Evolutionary conservation across 495 filamentous ascomycete genomes (phyloP).

Genomic region (Daldinia vernicosa): DNA sequence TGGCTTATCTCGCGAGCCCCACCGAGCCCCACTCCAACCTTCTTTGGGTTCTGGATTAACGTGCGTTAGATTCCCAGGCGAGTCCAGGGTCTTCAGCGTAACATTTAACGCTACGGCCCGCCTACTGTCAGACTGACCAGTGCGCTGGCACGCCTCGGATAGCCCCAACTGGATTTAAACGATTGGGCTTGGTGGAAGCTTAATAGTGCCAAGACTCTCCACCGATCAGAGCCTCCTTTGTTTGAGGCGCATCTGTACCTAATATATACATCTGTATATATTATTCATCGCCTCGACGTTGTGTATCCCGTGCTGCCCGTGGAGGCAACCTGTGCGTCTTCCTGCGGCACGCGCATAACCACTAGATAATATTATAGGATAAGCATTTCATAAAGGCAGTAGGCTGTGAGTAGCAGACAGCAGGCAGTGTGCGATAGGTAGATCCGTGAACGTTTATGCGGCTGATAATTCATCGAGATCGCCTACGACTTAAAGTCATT

Average conservation of each 20-base stretch:
- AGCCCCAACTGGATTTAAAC: background rate
- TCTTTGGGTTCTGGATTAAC: constrained; percentile 9
- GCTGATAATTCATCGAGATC: background rate
- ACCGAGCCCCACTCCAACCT: background rate
- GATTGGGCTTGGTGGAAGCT: background rate
- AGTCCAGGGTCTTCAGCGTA: constrained; percentile 3
- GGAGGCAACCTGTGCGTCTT: background rate
- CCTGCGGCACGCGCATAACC: background rate
- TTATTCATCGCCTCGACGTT: background rate
- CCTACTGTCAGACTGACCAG: constrained; percentile 9
- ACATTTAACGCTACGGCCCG: constrained; percentile 10
- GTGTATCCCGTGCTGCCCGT: background rate
- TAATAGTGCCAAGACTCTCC: background rate
- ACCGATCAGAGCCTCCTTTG: constrained; percentile 7
- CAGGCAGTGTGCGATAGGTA: background rate
- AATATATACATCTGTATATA: background rate
- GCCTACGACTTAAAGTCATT: background rate
- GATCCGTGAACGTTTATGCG: background rate
- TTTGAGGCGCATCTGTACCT: background rate
- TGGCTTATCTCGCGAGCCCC: background rate
- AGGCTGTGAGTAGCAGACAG: background rate
- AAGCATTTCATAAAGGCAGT: background rate
- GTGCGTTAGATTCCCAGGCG: background rate
- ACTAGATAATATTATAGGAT: background rate
- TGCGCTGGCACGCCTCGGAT: background rate